Percentiles rank a stretch among this genome's conserved stretches.
These are phyloP conservation scores for Syncephalis fuscata DNA, from an alignment of 371 early-diverging fungal species.

Conservation along the genomic window DNA sequence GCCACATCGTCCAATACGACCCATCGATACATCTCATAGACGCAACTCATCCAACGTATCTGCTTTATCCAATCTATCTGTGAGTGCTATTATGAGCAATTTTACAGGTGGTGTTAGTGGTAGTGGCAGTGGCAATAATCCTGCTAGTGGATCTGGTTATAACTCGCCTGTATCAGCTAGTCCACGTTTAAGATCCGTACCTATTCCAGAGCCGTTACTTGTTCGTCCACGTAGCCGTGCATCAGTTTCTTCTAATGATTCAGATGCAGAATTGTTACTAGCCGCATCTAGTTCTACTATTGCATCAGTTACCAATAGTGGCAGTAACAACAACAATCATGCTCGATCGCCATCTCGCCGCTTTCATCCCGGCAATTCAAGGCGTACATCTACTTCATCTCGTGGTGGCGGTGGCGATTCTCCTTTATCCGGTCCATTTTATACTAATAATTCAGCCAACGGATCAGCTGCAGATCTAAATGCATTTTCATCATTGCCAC, in stretches of 20 bases:
- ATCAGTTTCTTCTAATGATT: constrained; percentile 16
- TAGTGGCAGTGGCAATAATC: too few species aligned
- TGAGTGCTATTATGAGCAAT: background rate
- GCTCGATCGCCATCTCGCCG: constrained; percentile 2
- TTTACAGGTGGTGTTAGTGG: too few species aligned
- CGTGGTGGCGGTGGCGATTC: constrained; percentile 11
- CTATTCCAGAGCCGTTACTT: constrained; percentile 18
- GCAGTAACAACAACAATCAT: background rate
- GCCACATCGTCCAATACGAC: background rate
- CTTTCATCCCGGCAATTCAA: background rate
- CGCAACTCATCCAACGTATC: background rate
- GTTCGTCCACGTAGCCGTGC: constrained; percentile 16
- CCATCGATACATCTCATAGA: too few species aligned
- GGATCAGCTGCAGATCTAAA: too few species aligned
- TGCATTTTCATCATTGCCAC: too few species aligned
- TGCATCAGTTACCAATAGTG: background rate
- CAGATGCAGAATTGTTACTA: constrained; percentile 11
- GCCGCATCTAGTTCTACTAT: constrained; percentile 8
- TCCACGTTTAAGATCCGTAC: constrained; percentile 16
- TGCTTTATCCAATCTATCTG: background rate
- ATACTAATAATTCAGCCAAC: too few species aligned
- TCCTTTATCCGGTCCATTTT: constrained; percentile 11
- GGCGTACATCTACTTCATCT: constrained; percentile 6
- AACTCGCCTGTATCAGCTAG: background rate
- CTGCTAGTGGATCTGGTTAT: too few species aligned